Base-by-base conservation (phyloP, 768 basidiomycete genomes). In the Phlebiopsis gigantea region DNA sequence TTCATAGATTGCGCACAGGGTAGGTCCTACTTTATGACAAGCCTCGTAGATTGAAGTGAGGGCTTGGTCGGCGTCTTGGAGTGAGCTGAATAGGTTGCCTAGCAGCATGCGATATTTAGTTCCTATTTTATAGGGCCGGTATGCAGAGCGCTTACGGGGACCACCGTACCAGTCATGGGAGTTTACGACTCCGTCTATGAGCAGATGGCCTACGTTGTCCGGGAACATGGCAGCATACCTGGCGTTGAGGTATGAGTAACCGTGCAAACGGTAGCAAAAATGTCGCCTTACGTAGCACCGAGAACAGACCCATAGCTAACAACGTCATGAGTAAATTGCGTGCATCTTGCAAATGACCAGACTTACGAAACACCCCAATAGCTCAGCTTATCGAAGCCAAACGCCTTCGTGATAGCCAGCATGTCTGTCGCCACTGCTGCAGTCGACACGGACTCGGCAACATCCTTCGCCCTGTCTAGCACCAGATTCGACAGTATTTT, bases 151-250 rank as follows among this genome's bases (percentile, higher is more conserved):
- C 59, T 43, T 9, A 59, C n/a, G n/a, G n/a, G n/a, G n/a, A n/a
- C 62, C 43, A 12, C 26, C 39, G 43, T 61, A 67, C 43, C 59
- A 67, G 21, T 57, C 60, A 5, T 65, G 59, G 7, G 43, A 14
- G 53, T 66, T 58, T 10, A 41, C 15, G n/a, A 47, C 46, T 28
- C 69, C 70, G 53, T 71, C 70, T 22, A 71, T 63, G 42, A 70
- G 58, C 2, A 71, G 41, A 1, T 66, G 64, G 12, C 62, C 70
- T 14, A 71, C 64, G 51, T 71, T 65, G 57, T 70, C 63, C 3
- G 70, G 70, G 56, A 66, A 71, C 62, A 70, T 69, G 1, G 70
- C 61, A 1, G 69, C 56, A 57, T 65, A 71, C 3, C 69, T 68
- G 14, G 56, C n/a, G 58, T 26, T 59, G 12, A 30, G 2, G 41